These are phyloP conservation scores for Euphorbia schlechtendalii DNA, from an alignment of 441 rosid genomes.

Conservation along the genomic window DNA sequence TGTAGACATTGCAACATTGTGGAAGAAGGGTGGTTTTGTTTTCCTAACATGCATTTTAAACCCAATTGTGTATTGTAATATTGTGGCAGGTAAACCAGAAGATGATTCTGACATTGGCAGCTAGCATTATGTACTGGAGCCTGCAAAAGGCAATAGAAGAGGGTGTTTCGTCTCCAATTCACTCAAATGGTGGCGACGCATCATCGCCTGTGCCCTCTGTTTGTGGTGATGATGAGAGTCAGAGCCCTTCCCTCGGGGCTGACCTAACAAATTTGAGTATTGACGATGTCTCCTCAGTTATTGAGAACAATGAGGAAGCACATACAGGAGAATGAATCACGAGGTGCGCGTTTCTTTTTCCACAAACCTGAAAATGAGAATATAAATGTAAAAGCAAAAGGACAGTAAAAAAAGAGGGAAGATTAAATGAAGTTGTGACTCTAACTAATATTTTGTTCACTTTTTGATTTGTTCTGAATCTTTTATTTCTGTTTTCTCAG, in stretches of 20 bases:
- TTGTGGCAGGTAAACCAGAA: conserved; percentile 81
- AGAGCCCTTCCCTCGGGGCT: conserved; percentile 50
- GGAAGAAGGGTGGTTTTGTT: too few relatives aligned
- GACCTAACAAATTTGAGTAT: conserved; percentile 49
- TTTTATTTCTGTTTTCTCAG: too few relatives aligned
- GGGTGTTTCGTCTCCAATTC: conserved; percentile 31
- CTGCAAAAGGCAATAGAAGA: conserved; percentile 56
- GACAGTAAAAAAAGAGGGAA: too few relatives aligned
- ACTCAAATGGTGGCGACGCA: conserved; percentile 30
- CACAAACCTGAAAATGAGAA: too few relatives aligned
- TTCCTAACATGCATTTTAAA: neutral
- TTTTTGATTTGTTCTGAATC: too few relatives aligned
- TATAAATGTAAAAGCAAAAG: too few relatives aligned
- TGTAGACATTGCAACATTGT: too few relatives aligned
- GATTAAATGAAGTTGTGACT: too few relatives aligned
- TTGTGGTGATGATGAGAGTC: conserved; percentile 64
- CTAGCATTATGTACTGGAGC: conserved; percentile 95
- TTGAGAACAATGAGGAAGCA: conserved; percentile 46
- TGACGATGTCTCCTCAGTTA: conserved; percentile 43
- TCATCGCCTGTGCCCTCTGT: conserved; percentile 69
- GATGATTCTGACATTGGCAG: conserved; percentile 86
- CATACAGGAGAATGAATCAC: conserved; percentile 6
- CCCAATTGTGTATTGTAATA: conserved; percentile 6
- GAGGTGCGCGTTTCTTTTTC: neutral
- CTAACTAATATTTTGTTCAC: too few relatives aligned